Evolutionary conservation across 2,329 filamentous ascomycete species (phyloP).

Genomic region (Diplodia seriata): DNA sequence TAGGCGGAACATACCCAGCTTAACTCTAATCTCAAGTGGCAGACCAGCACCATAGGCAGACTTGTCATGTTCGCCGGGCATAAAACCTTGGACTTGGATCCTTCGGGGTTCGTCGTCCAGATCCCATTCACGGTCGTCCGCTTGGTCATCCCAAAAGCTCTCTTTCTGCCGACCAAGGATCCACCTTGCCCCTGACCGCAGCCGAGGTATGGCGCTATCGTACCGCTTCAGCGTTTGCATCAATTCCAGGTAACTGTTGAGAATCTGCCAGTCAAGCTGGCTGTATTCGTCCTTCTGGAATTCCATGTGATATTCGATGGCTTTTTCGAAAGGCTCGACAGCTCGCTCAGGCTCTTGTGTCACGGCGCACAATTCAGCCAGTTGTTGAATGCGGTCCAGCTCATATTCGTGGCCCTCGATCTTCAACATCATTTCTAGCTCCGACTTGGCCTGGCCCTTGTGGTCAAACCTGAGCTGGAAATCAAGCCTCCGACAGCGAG

Average conservation of each 20-base stretch:
- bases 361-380: constrained; percentile 64
- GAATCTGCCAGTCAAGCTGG: constrained; percentile 75
- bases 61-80: constrained; percentile 59
- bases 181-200: constrained; percentile 81
- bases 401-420: constrained; percentile 58
- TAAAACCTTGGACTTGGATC: constrained; percentile 66
- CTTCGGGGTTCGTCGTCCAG: constrained; percentile 72
- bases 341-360: constrained; percentile 58
- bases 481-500: constrained; percentile 62
- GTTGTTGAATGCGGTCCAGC: constrained; percentile 60
- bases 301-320: constrained; percentile 58
- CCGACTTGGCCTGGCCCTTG: constrained; percentile 49
- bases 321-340: constrained; percentile 59
- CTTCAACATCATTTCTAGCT: constrained; percentile 63
- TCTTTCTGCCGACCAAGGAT: constrained; percentile 78
- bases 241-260: constrained; percentile 85
- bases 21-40: constrained; percentile 81
- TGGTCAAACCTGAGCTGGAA: constrained; percentile 58
- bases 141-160: constrained; percentile 74
- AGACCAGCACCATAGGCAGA: constrained; percentile 74
- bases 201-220: constrained; percentile 68
- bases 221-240: constrained; percentile 65
- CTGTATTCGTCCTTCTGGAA: constrained; percentile 52
- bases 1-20: constrained; percentile 83
- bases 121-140: constrained; percentile 92